Conservation (phyloP, 257 asterid species). For the Solanum ahanhuiri region DNA sequence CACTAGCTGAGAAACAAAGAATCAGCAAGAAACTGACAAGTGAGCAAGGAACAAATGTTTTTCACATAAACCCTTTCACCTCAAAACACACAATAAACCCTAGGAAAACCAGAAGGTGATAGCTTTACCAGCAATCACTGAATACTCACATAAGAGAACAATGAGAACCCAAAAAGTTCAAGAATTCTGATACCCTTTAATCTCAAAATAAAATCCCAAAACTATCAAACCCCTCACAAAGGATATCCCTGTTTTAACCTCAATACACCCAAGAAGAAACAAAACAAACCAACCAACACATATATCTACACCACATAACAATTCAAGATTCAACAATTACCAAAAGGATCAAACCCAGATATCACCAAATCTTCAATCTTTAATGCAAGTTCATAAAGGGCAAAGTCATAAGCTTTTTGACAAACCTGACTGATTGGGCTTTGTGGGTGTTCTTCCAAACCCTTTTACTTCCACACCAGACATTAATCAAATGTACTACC, state of each 20-base stretch:
- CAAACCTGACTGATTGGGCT: conserved; percentile 13
- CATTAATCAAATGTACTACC: conserved; percentile 16
- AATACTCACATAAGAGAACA: background rate
- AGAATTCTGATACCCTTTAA: background rate
- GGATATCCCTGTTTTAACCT: conserved; percentile 7
- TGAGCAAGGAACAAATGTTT: background rate
- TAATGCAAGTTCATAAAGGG: conserved; percentile 12
- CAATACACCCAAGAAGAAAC: conserved; percentile 6
- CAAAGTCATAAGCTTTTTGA: conserved; percentile 14
- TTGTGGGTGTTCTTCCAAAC: conserved; percentile 18
- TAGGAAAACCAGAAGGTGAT: background rate
- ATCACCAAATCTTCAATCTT: conserved; percentile 20
- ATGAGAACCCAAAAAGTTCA: conserved; percentile 1
- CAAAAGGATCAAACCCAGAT: conserved; percentile 5
- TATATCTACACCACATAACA: background rate
- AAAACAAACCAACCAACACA: background rate
- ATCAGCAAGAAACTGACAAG: background rate
- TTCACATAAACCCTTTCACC: background rate
- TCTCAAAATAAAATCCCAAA: conserved; percentile 6
- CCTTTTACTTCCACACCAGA: conserved; percentile 13
- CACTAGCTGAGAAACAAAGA: background rate
- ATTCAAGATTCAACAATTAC: conserved; percentile 2
- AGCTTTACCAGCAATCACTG: background rate
- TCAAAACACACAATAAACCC: conserved; percentile 5
- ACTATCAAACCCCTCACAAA: conserved; percentile 1